These are phyloP conservation scores for Yarrowia divulgata DNA, from an alignment of 805 yeast genomes.

Conservation along the genomic window DNA sequence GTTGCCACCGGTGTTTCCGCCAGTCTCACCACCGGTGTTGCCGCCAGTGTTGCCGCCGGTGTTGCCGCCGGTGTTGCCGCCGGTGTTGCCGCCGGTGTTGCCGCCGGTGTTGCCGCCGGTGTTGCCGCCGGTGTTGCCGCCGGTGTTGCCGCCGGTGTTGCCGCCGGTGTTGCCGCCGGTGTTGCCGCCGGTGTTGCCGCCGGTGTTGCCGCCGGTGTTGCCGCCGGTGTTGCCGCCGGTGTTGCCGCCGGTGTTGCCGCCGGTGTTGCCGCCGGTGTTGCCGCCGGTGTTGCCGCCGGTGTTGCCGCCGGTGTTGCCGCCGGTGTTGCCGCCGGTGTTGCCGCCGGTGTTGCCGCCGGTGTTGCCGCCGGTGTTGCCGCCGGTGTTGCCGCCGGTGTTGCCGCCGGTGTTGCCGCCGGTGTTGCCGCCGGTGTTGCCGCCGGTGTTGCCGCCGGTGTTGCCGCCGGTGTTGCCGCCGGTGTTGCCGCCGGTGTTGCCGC, in stretches of 20 bases:
- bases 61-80: neutral
- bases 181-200: neutral
- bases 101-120: neutral
- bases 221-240: neutral
- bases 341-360: neutral
- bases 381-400: neutral
- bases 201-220: slow-evolving; percentile 1
- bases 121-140: neutral
- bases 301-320: neutral
- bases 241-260: neutral
- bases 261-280: neutral
- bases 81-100: neutral
- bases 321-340: neutral
- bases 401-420: neutral
- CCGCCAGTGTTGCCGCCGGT: neutral
- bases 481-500: neutral
- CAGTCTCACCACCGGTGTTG: neutral
- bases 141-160: neutral
- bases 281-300: neutral
- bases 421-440: neutral
- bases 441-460: neutral
- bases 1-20: neutral
- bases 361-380: too few species aligned
- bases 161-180: slow-evolving; percentile 12
- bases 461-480: neutral